Conservation (phyloP, 805 yeast genomes). For the Candida pseudofarinosa region DNA sequence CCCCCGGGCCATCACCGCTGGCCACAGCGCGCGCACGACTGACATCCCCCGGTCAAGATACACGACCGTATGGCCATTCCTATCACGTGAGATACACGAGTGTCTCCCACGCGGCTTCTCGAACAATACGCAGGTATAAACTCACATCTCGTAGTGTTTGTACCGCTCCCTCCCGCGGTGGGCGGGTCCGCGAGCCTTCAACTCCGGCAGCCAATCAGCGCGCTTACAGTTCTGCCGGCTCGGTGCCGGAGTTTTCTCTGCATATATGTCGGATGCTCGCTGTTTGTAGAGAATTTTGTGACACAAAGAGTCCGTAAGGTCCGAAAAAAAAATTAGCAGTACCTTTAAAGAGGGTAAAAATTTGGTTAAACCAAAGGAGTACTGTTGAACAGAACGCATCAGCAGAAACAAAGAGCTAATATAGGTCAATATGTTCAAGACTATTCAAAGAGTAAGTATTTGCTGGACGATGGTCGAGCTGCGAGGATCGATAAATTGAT, state of each 20-base stretch:
- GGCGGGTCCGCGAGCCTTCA: background rate
- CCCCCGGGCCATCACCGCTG: too few species aligned
- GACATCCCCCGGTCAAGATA: too few species aligned
- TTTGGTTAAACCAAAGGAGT: background rate
- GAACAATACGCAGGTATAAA: too few species aligned
- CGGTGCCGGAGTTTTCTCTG: slow-evolving; percentile 1
- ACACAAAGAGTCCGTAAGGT: slow-evolving; percentile 1
- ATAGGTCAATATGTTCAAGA: background rate
- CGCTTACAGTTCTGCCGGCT: background rate
- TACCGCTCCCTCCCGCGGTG: background rate
- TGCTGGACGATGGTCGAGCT: slow-evolving; percentile 1
- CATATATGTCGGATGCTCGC: background rate
- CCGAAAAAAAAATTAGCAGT: slow-evolving; percentile 1
- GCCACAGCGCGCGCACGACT: too few species aligned
- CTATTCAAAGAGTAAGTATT: slow-evolving; percentile 18
- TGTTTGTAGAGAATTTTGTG: background rate
- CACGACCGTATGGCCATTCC: too few species aligned
- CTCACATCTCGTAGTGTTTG: background rate
- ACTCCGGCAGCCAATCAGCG: background rate
- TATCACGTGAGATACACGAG: too few species aligned
- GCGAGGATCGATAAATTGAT: too few species aligned
- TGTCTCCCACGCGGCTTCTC: too few species aligned
- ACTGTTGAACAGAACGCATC: background rate
- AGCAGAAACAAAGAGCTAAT: background rate
- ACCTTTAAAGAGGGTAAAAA: background rate